Evolutionary conservation across 2,329 filamentous ascomycete genomes (phyloP), one percentile per base, ranked within the genome.

Genomic region (Keithomyces neogunnii): DNA sequence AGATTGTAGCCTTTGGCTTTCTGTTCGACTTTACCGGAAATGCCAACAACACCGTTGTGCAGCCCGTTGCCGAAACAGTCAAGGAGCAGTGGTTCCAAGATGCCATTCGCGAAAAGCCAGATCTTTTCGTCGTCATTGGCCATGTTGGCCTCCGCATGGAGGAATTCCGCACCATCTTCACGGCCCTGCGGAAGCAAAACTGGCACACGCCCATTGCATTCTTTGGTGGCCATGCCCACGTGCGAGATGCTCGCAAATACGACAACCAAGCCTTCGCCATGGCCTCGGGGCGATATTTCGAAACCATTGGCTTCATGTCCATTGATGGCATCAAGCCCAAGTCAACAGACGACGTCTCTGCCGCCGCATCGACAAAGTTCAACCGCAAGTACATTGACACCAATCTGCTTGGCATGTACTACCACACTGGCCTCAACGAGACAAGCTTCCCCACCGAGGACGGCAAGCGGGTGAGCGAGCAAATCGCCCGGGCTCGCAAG

Each of bases 291-390:
- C 81, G 92, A 1, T 97, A 96, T 67, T 86, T 96, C 74, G 92
- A 97, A 72, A 96, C 92, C 0, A 85, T 97, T 47, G 92, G 92
- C 2, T 97, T 93, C 78, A 83, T 93, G 80, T 95, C 90, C 0
- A 82, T 96, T 45, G 78, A 85, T 51, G 89, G 89, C 33, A 59
- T 80, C 50, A 72, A 71, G 57, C 61, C 63, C 47, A 58, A 59
- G 36, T 3, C 52, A 48, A 29, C 64, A 3, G 26, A 62, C 3
- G 60, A 63, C 0, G 51, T 63, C 1, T 63, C 66, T 4, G 52
- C 69, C 0, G 57, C 65, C 3, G 62, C 68, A 5, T 66, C 68
- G 0, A 70, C 82, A 43, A 77, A 73, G 1, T 96, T 95, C 64
- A 77, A 78, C 49, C 81, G 92, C 45, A 80, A 85, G 53, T 97